A percentile compares a stretch with the other conserved stretches of the same genome.
phyloP scores from a whole-genome alignment of 345 rosid species.

The Euphorbia peplus region DNA sequence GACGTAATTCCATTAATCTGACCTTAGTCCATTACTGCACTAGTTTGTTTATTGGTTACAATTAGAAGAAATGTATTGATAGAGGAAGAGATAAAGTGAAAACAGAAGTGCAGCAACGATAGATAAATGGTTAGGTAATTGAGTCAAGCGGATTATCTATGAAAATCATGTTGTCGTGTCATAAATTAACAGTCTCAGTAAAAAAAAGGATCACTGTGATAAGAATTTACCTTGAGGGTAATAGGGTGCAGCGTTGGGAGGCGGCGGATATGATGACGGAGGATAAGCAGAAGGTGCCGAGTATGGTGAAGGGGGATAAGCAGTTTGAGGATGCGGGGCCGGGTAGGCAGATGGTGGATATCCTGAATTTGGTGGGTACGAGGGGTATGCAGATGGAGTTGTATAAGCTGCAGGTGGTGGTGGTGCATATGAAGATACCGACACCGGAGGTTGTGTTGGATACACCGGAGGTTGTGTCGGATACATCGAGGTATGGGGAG shows the following conservation, averaged over 20 bases:
- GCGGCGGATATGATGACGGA: conserved; percentile 24
- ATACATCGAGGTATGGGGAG: conserved; percentile 9
- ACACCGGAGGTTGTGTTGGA: conserved; percentile 24
- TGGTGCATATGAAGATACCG: conserved; percentile 19
- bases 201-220: background rate
- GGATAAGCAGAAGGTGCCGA: conserved; percentile 28
- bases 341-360: conserved; percentile 9
- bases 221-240: conserved; percentile 47
- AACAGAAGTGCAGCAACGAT: too few relatives aligned
- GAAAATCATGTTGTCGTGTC: too few relatives aligned
- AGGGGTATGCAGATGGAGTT: conserved; percentile 18
- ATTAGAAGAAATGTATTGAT: background rate
- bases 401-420: conserved; percentile 25
- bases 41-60: background rate
- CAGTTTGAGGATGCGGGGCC: conserved; percentile 17
- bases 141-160: too few relatives aligned
- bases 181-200: background rate
- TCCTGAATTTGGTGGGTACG: conserved; percentile 28
- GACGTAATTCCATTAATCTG: background rate
- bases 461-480: conserved; percentile 20
- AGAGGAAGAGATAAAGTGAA: background rate
- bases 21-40: background rate
- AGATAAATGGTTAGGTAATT: too few relatives aligned
- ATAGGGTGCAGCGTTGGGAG: conserved; percentile 43
- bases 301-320: conserved; percentile 24